Evolutionary conservation across 176 grass and related monocot species (phyloP).

Genomic region (Phoenix dactylifera): DNA sequence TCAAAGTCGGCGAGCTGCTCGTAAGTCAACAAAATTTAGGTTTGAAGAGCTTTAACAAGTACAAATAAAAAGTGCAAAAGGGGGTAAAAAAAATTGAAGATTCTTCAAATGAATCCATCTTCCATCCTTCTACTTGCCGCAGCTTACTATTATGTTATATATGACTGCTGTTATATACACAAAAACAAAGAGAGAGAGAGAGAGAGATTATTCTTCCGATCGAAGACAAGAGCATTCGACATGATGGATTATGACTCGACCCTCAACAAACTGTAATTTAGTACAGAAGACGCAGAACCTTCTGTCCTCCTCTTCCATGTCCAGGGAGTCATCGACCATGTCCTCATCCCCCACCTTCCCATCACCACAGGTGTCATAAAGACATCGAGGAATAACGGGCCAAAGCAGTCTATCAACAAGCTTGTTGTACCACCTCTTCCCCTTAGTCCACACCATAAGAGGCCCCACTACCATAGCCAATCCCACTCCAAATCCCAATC

Average conservation of each 20-base stretch:
- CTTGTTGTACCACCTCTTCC: slow-evolving; percentile 17
- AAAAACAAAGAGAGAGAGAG: slow-evolving; percentile 10
- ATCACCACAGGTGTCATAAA: slow-evolving; percentile 17
- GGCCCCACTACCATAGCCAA: slow-evolving; percentile 24
- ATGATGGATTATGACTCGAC: slow-evolving; percentile 20
- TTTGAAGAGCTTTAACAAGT: no score
- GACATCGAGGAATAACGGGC: slow-evolving; percentile 13
- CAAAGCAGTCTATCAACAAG: slow-evolving; percentile 21
- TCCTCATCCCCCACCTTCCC: slow-evolving; percentile 23
- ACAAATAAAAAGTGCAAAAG: no score
- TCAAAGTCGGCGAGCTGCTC: no score
- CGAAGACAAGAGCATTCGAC: slow-evolving; percentile 32
- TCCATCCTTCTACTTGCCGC: no score
- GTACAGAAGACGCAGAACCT: slow-evolving; percentile 47
- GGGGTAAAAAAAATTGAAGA: no score
- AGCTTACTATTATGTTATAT: no score
- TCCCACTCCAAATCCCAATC: slow-evolving; percentile 27
- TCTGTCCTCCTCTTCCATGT: slow-evolving; percentile 25
- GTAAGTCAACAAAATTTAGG: no score
- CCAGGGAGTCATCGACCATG: neutral
- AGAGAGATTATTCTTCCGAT: neutral
- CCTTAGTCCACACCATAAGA: slow-evolving; percentile 23
- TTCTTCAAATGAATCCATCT: no score
- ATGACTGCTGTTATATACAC: no score
- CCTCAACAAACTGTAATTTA: slow-evolving; percentile 15